Evolutionary conservation across 176 grass and related monocot genomes (phyloP).

Genomic region (Phyllostachys edulis): DNA sequence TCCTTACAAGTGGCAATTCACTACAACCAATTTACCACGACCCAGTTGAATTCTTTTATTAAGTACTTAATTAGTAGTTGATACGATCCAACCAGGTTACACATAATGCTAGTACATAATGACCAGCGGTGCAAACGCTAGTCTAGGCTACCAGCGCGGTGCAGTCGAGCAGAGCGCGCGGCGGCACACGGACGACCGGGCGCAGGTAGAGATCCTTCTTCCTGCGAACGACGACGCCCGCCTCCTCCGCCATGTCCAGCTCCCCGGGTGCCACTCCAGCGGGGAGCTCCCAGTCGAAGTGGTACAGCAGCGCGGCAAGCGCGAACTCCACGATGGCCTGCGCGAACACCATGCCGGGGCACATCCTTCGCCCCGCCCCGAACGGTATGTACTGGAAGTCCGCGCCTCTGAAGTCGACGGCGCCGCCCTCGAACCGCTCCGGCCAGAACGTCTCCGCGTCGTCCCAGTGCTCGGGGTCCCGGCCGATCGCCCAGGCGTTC

Average conservation of each 20-base stretch:
- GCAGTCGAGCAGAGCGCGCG: neutral
- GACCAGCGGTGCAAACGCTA: too few species aligned
- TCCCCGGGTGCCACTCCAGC: neutral
- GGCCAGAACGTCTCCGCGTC: neutral
- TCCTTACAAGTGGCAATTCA: too few species aligned
- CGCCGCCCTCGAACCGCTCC: neutral
- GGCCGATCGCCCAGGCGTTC: neutral
- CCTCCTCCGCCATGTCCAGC: constrained; percentile 13
- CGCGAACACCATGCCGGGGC: neutral
- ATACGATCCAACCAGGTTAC: too few species aligned
- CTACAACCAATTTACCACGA: too few species aligned
- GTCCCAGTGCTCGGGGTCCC: neutral
- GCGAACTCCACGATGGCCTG: constrained; percentile 12
- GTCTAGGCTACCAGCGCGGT: too few species aligned
- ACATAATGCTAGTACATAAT: neutral
- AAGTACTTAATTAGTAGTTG: too few species aligned
- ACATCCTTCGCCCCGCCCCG: neutral
- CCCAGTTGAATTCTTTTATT: neutral
- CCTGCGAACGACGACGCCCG: neutral
- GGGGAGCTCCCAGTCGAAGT: constrained; percentile 15
- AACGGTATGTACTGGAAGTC: neutral
- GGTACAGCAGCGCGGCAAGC: neutral
- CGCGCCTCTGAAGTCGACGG: neutral
- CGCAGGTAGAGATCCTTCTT: neutral
- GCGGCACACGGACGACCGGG: neutral